Base-by-base conservation (phyloP, 768 basidiomycete species). In the Tricholoma sp. region DNA sequence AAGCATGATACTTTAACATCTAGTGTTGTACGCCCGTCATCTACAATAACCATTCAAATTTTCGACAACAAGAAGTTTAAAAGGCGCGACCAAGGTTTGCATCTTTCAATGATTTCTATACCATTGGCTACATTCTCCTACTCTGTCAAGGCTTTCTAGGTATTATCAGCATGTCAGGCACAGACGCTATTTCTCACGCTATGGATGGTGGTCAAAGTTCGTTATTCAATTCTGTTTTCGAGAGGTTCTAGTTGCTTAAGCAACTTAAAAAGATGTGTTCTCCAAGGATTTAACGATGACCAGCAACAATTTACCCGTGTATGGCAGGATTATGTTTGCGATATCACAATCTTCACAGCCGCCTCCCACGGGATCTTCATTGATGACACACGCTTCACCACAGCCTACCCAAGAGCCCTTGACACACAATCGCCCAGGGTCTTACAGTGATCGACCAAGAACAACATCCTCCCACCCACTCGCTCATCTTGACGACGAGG, bases 11-110 rank as follows among this genome's bases (percentile, higher is more conserved):
- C 41, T 31, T 7, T 41, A 57, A 37, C 52, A 57, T 61, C 20
- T 61, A 91, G 91, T 61, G 79, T 77, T 59, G 82, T 94, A 61
- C 86, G 82, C 45, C 85, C 82, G 58, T 84, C 84, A 29, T 93
- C 91, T 34, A 78, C 83, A 62, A 80, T 95, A 65, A 79, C 81
- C 24, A 89, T 95, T 47, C 91, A 95, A 73, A 83, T 96, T 57
- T 94, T 94, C 66, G 94, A 96, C 77, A 86, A 92, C 71, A 81
- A 84, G 66, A 92, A 90, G 70, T 94, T 91, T 74, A 92, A 81
- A 74, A 85, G 85, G 69, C 83, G 86, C 63, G 93, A 94, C 68
- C 93, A 94, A 76, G 92, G 80, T 60, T 65, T 62, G 61, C 72
- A 69, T 39, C 70, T 76, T 18, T 63, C 70, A 29, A 71, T 17